A percentile compares a stretch with the other conserved stretches of the same genome.
These are phyloP conservation scores for Gleditsia sinensis DNA, from an alignment of 306 rosid genomes.

Conservation along the genomic window DNA sequence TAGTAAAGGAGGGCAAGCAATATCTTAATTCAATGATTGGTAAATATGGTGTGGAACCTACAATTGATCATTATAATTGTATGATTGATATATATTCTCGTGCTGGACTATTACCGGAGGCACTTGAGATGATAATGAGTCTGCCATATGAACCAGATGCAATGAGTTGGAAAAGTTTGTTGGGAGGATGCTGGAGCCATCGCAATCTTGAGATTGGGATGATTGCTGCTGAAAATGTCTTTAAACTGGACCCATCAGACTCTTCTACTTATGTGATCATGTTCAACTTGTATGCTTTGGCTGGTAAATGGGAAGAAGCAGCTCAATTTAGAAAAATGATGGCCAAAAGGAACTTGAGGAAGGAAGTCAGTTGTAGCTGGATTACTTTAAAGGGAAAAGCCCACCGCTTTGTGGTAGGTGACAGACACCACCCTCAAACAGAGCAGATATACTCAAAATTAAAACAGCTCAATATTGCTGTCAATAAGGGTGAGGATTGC, in stretches of 20 bases:
- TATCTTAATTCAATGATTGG: conserved; percentile 56
- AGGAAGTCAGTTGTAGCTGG: conserved; percentile 64
- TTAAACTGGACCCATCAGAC: conserved; percentile 50
- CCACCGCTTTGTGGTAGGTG: conserved; percentile 60
- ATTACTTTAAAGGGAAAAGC: conserved; percentile 51
- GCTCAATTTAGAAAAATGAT: conserved; percentile 54
- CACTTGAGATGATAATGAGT: conserved; percentile 48
- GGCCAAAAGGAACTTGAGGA: conserved; percentile 54
- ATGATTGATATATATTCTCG: conserved; percentile 65
- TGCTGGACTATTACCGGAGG: conserved; percentile 55
- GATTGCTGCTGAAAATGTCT: conserved; percentile 52
- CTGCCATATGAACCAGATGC: conserved; percentile 55
- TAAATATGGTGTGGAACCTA: conserved; percentile 46
- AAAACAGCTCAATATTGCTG: conserved; percentile 40
- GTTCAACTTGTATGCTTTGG: conserved; percentile 56
- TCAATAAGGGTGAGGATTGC: conserved; percentile 30
- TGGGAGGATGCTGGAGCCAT: conserved; percentile 71
- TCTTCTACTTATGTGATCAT: conserved; percentile 56
- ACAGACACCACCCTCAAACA: conserved; percentile 62
- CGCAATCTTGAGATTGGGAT: conserved; percentile 52
- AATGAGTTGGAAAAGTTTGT: conserved; percentile 64
- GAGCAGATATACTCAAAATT: conserved; percentile 54
- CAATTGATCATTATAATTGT: conserved; percentile 59
- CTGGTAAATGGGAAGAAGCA: conserved; percentile 65
- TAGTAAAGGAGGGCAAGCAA: conserved; percentile 50